These are phyloP conservation scores for Botryotinia calthae DNA, from an alignment of 2,329 filamentous ascomycete species.

Conservation along the genomic window DNA sequence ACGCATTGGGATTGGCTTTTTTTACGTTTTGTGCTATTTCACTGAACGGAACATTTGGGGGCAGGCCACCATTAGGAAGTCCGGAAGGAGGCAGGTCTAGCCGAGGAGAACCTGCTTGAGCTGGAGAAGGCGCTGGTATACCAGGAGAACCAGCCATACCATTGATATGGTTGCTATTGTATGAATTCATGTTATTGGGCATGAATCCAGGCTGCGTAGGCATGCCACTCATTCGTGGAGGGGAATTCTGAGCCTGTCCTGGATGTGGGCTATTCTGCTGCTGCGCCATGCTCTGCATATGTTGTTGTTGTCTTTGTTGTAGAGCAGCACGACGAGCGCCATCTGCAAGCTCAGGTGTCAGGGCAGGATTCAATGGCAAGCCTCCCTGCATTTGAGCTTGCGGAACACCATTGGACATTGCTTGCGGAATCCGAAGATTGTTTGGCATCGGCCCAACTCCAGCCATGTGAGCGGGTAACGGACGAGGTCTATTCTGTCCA, in stretches of 20 bases:
- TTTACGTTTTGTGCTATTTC: constrained; percentile 16
- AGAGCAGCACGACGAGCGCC: constrained; percentile 62
- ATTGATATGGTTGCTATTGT: constrained; percentile 47
- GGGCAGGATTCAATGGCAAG: constrained; percentile 52
- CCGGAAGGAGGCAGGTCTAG: constrained; percentile 29
- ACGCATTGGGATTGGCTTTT: constrained; percentile 5
- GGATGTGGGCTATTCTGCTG: constrained; percentile 32
- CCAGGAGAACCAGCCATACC: constrained; percentile 45
- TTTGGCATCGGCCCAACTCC: constrained; percentile 39
- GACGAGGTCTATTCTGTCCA: constrained; percentile 34
- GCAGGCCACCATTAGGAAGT: constrained; percentile 10
- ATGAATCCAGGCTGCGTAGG: constrained; percentile 34
- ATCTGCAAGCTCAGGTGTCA: constrained; percentile 56
- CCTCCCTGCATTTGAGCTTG: constrained; percentile 67
- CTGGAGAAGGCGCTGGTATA: constrained; percentile 29
- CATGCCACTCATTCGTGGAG: constrained; percentile 39
- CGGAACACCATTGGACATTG: constrained; percentile 56
- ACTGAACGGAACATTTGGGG: constrained; percentile 7
- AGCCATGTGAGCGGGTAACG: constrained; percentile 35
- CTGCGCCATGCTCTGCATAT: constrained; percentile 30
- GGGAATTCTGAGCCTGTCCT: constrained; percentile 40
- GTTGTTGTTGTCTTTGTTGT: constrained; percentile 33
- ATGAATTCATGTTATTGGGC: constrained; percentile 49
- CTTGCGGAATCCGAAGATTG: constrained; percentile 41
- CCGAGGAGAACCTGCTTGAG: constrained; percentile 35